Percentiles rank a stretch among this genome's conserved stretches.
These are phyloP conservation scores for Areca catechu DNA, from an alignment of 176 grass and related monocot species.

Conservation along the genomic window DNA sequence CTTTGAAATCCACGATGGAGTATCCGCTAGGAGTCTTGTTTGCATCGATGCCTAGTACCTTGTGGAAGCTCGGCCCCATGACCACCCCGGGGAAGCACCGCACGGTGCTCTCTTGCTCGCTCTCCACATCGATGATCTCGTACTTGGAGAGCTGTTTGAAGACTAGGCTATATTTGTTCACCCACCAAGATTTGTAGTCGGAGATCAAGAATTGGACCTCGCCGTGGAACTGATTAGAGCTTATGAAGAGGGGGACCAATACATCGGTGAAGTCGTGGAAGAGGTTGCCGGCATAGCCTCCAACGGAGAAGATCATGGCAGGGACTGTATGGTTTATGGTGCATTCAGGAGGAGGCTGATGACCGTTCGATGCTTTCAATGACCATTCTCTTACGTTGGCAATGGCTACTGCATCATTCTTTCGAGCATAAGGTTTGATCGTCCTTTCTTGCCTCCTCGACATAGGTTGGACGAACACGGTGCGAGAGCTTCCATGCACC, in stretches of 20 bases:
- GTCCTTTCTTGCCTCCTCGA: slow-evolving; percentile 29
- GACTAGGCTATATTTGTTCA: slow-evolving; percentile 40
- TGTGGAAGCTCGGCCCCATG: slow-evolving; percentile 55
- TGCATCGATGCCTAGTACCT: slow-evolving; percentile 50
- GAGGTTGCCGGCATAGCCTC: slow-evolving; percentile 69
- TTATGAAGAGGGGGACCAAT: slow-evolving; percentile 66
- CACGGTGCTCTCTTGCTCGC: slow-evolving; percentile 32
- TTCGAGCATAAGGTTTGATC: slow-evolving; percentile 48
- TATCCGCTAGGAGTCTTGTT: slow-evolving; percentile 11
- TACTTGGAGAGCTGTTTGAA: slow-evolving; percentile 54
- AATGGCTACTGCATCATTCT: slow-evolving; percentile 36
- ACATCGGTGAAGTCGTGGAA: slow-evolving; percentile 96
- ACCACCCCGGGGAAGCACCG: slow-evolving; percentile 47
- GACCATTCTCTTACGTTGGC: slow-evolving; percentile 46
- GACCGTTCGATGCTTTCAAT: slow-evolving; percentile 17
- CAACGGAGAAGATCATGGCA: slow-evolving; percentile 39
- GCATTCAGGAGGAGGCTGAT: slow-evolving; percentile 22
- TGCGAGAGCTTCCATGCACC: slow-evolving; percentile 20
- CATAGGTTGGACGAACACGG: slow-evolving; percentile 16
- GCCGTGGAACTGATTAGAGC: slow-evolving; percentile 32
- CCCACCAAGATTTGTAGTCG: slow-evolving; percentile 65
- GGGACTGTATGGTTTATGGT: slow-evolving; percentile 37
- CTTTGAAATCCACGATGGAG: slow-evolving; percentile 44
- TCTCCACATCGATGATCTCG: slow-evolving; percentile 55
- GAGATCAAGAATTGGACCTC: slow-evolving; percentile 65